These are phyloP conservation scores for Hanseniaspora guilliermondii DNA, from an alignment of 805 yeast species.

Conservation along the genomic window DNA sequence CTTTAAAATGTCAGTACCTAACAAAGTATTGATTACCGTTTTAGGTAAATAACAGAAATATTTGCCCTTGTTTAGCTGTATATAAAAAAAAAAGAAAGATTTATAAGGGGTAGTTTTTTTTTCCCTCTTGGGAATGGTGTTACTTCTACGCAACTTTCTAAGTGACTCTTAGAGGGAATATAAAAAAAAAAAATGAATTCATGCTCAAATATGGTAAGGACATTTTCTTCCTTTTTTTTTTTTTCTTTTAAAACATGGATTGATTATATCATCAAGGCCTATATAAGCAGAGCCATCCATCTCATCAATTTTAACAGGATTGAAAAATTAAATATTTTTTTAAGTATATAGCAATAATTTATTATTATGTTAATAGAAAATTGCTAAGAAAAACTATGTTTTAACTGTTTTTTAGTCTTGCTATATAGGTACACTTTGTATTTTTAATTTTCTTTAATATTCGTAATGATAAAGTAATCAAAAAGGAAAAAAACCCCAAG, in stretches of 20 bases:
- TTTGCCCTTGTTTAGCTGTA: not conserved
- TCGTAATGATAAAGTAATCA: not conserved
- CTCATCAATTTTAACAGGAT: not conserved
- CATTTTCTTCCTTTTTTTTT: not conserved
- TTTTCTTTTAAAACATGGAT: not conserved
- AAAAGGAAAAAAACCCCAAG: conserved; percentile 6
- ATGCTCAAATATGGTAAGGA: no score
- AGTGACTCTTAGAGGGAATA: not conserved
- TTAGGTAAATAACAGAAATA: not conserved
- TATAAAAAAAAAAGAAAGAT: no score
- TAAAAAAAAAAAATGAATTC: no score
- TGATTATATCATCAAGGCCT: not conserved
- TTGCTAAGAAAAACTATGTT: conserved; percentile 10
- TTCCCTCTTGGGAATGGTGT: no score
- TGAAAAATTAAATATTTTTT: not conserved
- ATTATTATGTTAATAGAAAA: no score
- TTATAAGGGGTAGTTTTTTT: no score
- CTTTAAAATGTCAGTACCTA: not conserved
- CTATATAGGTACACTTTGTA: not conserved
- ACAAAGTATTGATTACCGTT: not conserved
- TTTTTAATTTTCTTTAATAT: not conserved
- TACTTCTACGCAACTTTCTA: not conserved
- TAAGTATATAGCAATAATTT: no score
- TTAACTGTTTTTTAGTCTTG: conserved; percentile 2
- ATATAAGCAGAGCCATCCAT: not conserved